Percentiles rank a stretch among this genome's conserved stretches.
Conservation (phyloP, 768 basidiomycete genomes). For the Saitozyma sp. region DNA sequence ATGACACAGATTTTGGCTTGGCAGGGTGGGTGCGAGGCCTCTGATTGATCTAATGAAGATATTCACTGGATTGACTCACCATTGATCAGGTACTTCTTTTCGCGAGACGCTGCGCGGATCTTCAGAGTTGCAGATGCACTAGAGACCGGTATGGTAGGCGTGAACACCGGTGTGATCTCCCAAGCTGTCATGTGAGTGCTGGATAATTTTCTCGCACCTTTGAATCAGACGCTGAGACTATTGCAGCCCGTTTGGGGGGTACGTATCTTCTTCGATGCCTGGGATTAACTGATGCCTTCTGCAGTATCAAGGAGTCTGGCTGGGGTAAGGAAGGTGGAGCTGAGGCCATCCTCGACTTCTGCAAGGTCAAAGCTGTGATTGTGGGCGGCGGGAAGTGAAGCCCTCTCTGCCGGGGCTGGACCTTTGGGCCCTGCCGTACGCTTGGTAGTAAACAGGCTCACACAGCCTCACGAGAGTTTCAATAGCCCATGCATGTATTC, state of each 20-base stretch:
- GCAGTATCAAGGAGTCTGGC: conserved; percentile 67
- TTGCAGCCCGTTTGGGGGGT: too few relatives aligned
- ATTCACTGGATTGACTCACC: conserved; percentile 86
- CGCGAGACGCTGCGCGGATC: conserved; percentile 77
- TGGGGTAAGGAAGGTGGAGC: conserved; percentile 77
- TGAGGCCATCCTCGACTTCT: conserved; percentile 61
- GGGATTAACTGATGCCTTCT: conserved; percentile 21
- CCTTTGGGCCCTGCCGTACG: too few relatives aligned
- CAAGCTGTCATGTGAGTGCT: conserved; percentile 44
- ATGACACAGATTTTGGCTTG: conserved; percentile 68
- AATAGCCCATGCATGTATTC: too few relatives aligned
- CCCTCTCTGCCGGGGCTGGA: too few relatives aligned
- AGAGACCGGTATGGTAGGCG: conserved; percentile 79
- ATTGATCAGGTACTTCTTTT: conserved; percentile 94
- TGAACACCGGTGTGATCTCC: conserved; percentile 48
- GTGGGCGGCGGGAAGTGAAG: too few relatives aligned
- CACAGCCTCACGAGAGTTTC: too few relatives aligned
- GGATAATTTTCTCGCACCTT: neutral
- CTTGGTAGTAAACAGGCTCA: too few relatives aligned
- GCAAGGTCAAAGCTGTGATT: too few relatives aligned
- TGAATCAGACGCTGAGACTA: too few relatives aligned
- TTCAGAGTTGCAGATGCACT: conserved; percentile 93
- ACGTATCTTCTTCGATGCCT: too few relatives aligned
- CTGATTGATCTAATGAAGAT: conserved; percentile 43
- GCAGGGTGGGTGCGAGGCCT: conserved; percentile 59